These are phyloP conservation scores for Zelonia costaricensis DNA, from an alignment of 208 protist genomes.

Conservation along the genomic window DNA sequence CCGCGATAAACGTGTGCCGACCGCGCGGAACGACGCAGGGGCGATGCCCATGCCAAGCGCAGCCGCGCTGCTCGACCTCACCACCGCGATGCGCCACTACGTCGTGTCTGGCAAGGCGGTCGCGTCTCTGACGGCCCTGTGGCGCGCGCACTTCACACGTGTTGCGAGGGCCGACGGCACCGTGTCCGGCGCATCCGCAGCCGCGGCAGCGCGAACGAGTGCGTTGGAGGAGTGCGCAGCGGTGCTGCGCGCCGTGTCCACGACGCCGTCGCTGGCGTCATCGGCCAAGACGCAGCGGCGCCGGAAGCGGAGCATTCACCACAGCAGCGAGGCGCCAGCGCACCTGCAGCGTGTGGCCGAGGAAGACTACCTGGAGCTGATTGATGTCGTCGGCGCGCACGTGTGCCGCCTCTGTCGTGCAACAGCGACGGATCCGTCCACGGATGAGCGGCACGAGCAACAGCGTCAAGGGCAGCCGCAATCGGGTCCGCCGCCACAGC, in stretches of 20 bases:
- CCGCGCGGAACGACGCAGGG: too few species aligned
- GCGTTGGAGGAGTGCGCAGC: conserved; percentile 6
- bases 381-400: conserved; percentile 34
- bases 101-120: conserved; percentile 64
- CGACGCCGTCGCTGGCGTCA: conserved; percentile 10
- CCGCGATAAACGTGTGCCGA: not conserved
- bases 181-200: not conserved
- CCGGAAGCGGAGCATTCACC: conserved; percentile 3
- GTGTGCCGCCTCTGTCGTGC: conserved; percentile 21
- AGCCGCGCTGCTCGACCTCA: conserved; percentile 42
- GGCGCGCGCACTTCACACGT: conserved; percentile 31
- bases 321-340: not conserved
- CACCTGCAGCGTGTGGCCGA: conserved; percentile 21
- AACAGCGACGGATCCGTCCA: not conserved
- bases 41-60: not conserved
- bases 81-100: conserved; percentile 50
- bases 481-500: not conserved
- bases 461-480: not conserved
- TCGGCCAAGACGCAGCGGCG: conserved; percentile 16
- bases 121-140: conserved; percentile 52
- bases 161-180: not conserved
- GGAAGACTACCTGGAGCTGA: conserved; percentile 52
- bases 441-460: not conserved
- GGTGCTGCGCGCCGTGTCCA: conserved; percentile 17
- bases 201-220: not conserved